Percentiles rank a stretch among this genome's conserved stretches.
phyloP scores from a whole-genome alignment of 768 basidiomycete species.

The Gymnopilus dilepis region DNA sequence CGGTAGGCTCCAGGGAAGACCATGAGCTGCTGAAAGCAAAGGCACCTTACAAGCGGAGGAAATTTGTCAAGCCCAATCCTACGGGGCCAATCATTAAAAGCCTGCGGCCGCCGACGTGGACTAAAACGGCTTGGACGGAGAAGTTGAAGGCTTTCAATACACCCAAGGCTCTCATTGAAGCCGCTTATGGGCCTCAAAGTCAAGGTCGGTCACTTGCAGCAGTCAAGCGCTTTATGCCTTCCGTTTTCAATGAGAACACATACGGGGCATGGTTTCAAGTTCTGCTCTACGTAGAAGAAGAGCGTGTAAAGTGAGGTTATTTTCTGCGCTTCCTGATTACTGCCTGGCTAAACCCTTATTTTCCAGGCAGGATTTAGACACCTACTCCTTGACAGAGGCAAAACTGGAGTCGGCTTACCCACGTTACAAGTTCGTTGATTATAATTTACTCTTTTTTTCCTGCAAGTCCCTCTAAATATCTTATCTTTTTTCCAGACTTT shows the following conservation, averaged over 20 bases:
- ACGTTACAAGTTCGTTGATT: conserved; percentile 48
- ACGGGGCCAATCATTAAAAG: conserved; percentile 39
- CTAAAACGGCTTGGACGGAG: conserved; percentile 40
- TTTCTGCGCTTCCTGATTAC: background rate
- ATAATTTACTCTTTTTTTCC: background rate
- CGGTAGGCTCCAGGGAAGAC: conserved; percentile 55
- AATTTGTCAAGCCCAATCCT: conserved; percentile 29
- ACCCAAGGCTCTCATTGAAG: conserved; percentile 37
- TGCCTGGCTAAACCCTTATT: conserved; percentile 4
- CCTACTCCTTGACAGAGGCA: conserved; percentile 42
- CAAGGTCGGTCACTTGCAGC: conserved; percentile 22
- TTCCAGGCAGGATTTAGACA: conserved; percentile 43
- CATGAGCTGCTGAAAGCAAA: conserved; percentile 51
- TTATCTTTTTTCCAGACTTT: conserved; percentile 38
- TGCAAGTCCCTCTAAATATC: too few species aligned
- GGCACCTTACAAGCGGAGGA: conserved; percentile 45
- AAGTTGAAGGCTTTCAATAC: conserved; percentile 37
- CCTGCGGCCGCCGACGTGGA: conserved; percentile 45
- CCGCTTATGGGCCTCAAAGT: conserved; percentile 31
- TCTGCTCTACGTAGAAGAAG: conserved; percentile 56
- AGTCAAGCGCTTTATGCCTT: conserved; percentile 42
- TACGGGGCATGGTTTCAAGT: conserved; percentile 51
- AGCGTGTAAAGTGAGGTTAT: conserved; percentile 46
- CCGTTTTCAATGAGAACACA: conserved; percentile 38
- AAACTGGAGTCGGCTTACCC: conserved; percentile 39